These are phyloP conservation scores for Lonicera japonica DNA, from an alignment of 129 eudicot species.

Conservation along the genomic window DNA sequence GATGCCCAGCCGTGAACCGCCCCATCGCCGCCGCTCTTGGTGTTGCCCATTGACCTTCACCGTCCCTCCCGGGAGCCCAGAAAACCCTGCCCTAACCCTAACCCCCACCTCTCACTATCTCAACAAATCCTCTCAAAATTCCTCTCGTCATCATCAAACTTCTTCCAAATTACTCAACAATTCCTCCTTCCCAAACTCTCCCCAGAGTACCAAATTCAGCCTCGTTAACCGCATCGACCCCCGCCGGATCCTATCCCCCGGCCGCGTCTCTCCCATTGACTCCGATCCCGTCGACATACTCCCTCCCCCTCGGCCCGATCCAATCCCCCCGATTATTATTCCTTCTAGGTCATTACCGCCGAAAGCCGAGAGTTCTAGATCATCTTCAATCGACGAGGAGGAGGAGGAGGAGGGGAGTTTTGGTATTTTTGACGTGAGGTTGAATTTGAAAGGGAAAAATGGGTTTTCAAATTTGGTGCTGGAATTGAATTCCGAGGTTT, in stretches of 20 bases:
- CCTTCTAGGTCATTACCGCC: slow-evolving; percentile 4
- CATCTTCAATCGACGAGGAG: not conserved
- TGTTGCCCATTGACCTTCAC: slow-evolving; percentile 60
- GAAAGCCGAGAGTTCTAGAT: not conserved
- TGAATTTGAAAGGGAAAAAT: slow-evolving; percentile 54
- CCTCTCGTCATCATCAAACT: too few species aligned
- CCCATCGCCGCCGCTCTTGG: slow-evolving; percentile 38
- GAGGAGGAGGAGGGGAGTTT: slow-evolving; percentile 7
- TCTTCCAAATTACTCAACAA: slow-evolving; percentile 6
- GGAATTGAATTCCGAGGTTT: slow-evolving; percentile 53
- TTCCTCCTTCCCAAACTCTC: slow-evolving; percentile 31
- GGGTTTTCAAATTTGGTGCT: slow-evolving; percentile 48
- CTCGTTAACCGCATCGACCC: slow-evolving; percentile 49
- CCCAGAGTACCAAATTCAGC: slow-evolving; percentile 24
- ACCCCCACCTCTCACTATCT: not conserved
- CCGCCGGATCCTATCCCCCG: slow-evolving; percentile 67
- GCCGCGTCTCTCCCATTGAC: slow-evolving; percentile 68
- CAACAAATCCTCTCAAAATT: slow-evolving; percentile 8
- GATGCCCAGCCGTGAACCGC: slow-evolving; percentile 12
- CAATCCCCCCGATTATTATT: not conserved
- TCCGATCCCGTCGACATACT: slow-evolving; percentile 11
- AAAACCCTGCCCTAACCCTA: slow-evolving; percentile 17
- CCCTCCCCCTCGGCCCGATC: slow-evolving; percentile 6
- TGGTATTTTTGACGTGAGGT: slow-evolving; percentile 50
- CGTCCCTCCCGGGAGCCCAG: slow-evolving; percentile 44